phyloP scores from a whole-genome alignment of 2,329 filamentous ascomycete species.

The Aureobasidium zeae region DNA sequence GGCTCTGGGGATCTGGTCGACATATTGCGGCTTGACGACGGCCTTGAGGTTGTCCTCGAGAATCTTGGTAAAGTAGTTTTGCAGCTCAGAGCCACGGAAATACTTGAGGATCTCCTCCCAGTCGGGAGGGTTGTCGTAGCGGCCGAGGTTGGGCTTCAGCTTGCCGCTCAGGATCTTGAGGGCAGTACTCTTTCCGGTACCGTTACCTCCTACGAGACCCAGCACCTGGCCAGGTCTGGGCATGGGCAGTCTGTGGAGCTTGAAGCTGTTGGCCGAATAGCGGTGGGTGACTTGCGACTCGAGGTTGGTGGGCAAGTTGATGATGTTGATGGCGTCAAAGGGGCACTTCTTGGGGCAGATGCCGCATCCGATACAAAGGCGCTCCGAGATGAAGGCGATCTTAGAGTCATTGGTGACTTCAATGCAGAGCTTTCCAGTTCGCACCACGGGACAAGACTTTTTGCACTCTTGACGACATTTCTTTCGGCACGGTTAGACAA shows the following conservation, averaged over 20 bases:
- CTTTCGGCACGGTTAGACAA: conserved; percentile 35
- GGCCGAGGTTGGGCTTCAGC: conserved; percentile 93
- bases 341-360: conserved; percentile 99
- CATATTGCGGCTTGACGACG: conserved; percentile 97
- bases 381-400: conserved; percentile 96
- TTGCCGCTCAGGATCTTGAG: conserved; percentile 98
- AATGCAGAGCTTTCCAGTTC: conserved; percentile 94
- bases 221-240: conserved; percentile 91
- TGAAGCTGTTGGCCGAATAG: conserved; percentile 99
- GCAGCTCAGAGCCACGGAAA: conserved; percentile 93
- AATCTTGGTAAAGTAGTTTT: conserved; percentile 99
- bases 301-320: conserved; percentile 99
- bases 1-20: conserved; percentile 92
- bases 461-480: conserved; percentile 99
- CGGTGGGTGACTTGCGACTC: conserved; percentile 96
- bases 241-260: conserved; percentile 93
- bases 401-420: conserved; percentile 82
- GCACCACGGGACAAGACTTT: conserved; percentile 94
- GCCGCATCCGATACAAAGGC: conserved; percentile 93
- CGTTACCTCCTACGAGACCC: conserved; percentile 96
- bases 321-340: conserved; percentile 97
- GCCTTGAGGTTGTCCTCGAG: conserved; percentile 95
- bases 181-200: conserved; percentile 99
- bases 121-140: conserved; percentile 92
- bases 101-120: conserved; percentile 99